Percentiles rank a stretch among this genome's conserved stretches.
These are phyloP conservation scores for Candida dajiaensis DNA, from an alignment of 805 yeast genomes.

Conservation along the genomic window DNA sequence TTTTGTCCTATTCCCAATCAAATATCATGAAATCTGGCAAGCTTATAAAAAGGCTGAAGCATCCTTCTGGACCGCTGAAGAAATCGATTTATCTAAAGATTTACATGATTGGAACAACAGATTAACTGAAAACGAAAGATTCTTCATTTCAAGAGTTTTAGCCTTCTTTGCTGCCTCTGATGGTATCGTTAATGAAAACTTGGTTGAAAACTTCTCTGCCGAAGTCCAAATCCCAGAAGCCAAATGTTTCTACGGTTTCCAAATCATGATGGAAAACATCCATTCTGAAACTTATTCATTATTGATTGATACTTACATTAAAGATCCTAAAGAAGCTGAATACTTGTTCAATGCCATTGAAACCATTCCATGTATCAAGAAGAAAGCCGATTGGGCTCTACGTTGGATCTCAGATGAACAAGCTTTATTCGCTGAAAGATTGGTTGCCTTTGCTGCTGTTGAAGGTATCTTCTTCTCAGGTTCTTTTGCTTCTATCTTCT, in stretches of 20 bases:
- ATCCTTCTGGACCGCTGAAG: constrained; percentile 99
- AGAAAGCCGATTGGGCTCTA: constrained; percentile 98
- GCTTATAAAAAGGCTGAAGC: constrained; percentile 99
- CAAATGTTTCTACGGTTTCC: constrained; percentile 98
- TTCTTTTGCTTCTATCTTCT: constrained; percentile 95
- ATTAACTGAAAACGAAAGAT: constrained; percentile 88
- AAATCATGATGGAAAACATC: constrained; percentile 99
- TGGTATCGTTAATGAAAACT: constrained; percentile 96
- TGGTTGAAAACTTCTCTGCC: constrained; percentile 95
- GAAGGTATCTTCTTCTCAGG: constrained; percentile 99
- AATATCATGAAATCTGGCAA: constrained; percentile 97
- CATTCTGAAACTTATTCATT: constrained; percentile 96
- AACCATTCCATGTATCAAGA: constrained; percentile 91
- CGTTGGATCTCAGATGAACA: constrained; percentile 91
- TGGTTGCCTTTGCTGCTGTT: constrained; percentile 97
- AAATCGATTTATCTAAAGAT: constrained; percentile 92
- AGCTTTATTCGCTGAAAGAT: constrained; percentile 90
- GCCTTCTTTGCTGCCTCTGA: constrained; percentile 99
- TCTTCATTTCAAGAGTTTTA: constrained; percentile 83
- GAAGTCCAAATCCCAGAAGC: constrained; percentile 98
- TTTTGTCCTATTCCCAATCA: constrained; percentile 92
- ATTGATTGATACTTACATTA: constrained; percentile 89
- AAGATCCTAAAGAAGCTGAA: constrained; percentile 91
- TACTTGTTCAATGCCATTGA: constrained; percentile 93
- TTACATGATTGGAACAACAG: constrained; percentile 85